phyloP scores from a whole-genome alignment of 23 red algal species.

The Gracilaria caudata region DNA sequence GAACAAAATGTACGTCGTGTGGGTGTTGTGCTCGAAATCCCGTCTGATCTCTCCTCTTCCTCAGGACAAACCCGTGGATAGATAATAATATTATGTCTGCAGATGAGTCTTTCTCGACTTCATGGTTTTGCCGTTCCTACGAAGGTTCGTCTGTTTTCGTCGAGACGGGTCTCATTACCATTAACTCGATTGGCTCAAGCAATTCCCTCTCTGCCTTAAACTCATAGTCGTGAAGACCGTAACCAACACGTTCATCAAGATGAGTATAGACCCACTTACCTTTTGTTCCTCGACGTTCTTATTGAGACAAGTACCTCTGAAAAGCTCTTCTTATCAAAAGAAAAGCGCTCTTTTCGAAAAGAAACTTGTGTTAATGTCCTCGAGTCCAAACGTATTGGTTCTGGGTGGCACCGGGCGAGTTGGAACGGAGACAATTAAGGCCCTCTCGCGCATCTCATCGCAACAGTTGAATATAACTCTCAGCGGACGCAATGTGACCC shows the following conservation, averaged over 20 bases:
- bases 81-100: no score
- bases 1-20: no score
- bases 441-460: constrained; percentile 29
- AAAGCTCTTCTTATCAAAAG: background rate
- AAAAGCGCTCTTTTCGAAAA: background rate
- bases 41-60: no score
- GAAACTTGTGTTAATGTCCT: background rate
- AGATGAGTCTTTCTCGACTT: background rate
- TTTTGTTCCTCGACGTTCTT: background rate
- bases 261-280: background rate
- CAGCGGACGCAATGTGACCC: constrained; percentile 37
- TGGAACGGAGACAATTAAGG: constrained; percentile 48
- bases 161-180: background rate
- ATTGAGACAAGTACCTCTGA: background rate
- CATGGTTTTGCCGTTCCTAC: background rate
- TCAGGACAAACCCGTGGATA: no score
- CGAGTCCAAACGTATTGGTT: constrained; percentile 47
- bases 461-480: constrained; percentile 40
- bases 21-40: no score
- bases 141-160: background rate
- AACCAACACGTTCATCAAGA: background rate
- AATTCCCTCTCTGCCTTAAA: background rate
- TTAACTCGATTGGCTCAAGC: background rate
- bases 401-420: constrained; percentile 89
- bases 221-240: background rate